Conservation (phyloP, 345 rosid species). For the Eucalyptus guilfoylei region DNA sequence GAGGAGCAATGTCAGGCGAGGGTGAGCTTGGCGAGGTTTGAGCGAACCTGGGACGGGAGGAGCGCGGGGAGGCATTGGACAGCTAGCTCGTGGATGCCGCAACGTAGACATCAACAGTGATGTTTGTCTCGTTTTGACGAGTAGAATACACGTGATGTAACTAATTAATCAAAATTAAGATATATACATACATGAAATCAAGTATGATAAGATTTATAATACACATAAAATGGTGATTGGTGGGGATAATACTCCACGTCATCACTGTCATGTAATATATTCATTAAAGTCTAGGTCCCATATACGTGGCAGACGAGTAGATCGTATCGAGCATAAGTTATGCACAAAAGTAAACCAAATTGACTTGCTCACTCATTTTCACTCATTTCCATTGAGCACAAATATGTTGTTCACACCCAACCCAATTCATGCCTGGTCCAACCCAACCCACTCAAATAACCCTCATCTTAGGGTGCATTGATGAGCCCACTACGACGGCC, state of each 20-base stretch:
- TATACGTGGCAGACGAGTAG: not conserved
- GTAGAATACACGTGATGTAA: not conserved
- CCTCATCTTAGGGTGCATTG: too few species aligned
- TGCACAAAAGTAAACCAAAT: not conserved
- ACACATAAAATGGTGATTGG: accelerated
- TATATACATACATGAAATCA: accelerated
- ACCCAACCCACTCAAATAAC: too few species aligned
- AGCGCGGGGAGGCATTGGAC: too few species aligned
- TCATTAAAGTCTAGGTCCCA: not conserved
- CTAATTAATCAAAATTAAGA: not conserved
- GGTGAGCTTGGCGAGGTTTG: too few species aligned
- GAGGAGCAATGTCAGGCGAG: too few species aligned
- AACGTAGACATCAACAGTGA: accelerated
- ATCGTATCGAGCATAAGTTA: accelerated
- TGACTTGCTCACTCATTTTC: not conserved
- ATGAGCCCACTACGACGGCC: too few species aligned
- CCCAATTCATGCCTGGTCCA: not conserved
- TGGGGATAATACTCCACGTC: not conserved
- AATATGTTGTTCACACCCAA: not conserved
- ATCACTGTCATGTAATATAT: not conserved
- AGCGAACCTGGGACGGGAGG: too few species aligned
- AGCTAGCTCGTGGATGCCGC: too few species aligned
- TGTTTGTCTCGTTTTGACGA: accelerated
- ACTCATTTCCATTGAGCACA: not conserved
- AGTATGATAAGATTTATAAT: not conserved